phyloP scores from a whole-genome alignment of 371 early-diverging fungal genomes.

The Syncephalastrum contaminatum region DNA sequence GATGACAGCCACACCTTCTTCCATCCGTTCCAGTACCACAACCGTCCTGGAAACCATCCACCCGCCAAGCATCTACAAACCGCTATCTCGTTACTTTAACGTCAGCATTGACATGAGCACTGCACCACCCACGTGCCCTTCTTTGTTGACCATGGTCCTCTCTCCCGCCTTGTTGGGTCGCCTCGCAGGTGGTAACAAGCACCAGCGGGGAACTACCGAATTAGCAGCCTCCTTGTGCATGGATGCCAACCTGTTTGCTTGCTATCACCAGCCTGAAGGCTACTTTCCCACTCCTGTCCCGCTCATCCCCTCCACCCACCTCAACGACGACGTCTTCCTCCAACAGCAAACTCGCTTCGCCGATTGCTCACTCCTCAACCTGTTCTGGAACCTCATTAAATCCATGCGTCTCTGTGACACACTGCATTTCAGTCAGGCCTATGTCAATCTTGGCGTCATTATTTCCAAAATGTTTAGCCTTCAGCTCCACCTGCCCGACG shows the following conservation, averaged over 20 bases:
- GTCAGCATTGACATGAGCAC: too few relatives aligned
- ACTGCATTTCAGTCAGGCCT: conserved; percentile 19
- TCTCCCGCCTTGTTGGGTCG: too few relatives aligned
- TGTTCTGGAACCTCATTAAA: conserved; percentile 20
- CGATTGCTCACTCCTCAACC: conserved; percentile 14
- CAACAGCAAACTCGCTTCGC: conserved; percentile 13
- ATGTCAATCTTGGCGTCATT: conserved; percentile 20
- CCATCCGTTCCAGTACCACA: too few relatives aligned
- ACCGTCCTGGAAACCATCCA: too few relatives aligned
- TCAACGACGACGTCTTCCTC: not conserved
- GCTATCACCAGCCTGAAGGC: conserved; percentile 5
- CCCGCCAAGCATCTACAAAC: too few relatives aligned
- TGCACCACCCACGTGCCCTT: too few relatives aligned
- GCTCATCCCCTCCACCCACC: not conserved
- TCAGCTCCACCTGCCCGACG: conserved; percentile 11
- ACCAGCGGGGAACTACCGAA: too few relatives aligned
- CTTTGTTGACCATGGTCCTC: too few relatives aligned
- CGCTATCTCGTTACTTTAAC: too few relatives aligned
- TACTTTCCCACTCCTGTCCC: not conserved
- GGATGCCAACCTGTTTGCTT: not conserved
- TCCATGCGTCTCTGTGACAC: conserved; percentile 17
- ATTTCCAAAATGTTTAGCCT: conserved; percentile 18
- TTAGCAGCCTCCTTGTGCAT: too few relatives aligned
- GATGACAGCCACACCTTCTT: not conserved
- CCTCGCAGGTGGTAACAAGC: too few relatives aligned